Percentiles rank a stretch among this genome's conserved stretches.
These are phyloP conservation scores for Fusarium sororula DNA, from an alignment of 2,329 filamentous ascomycete genomes.

Conservation along the genomic window DNA sequence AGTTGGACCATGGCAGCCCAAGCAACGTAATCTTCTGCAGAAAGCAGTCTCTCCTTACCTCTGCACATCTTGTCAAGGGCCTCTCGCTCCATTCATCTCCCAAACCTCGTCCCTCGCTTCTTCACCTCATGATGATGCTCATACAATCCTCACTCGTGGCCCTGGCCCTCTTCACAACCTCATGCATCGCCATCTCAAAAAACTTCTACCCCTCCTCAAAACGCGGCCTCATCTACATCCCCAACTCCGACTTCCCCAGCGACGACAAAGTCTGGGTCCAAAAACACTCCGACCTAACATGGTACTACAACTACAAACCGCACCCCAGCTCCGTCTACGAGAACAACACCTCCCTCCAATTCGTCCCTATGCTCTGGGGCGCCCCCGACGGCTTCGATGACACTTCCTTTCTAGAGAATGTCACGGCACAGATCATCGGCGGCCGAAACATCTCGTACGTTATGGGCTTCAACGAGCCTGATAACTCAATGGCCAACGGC, in stretches of 20 bases:
- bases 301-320: neutral
- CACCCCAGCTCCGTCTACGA: neutral
- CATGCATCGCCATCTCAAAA: neutral
- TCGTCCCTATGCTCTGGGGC: neutral
- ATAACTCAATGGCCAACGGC: neutral
- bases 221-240: neutral
- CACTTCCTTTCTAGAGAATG: neutral
- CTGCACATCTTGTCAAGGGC: accelerated
- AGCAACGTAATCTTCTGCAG: too few species aligned
- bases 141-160: neutral
- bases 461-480: neutral
- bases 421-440: neutral
- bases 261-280: neutral
- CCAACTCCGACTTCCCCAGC: neutral
- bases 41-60: too few species aligned
- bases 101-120: neutral
- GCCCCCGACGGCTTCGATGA: neutral
- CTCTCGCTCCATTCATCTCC: too few species aligned
- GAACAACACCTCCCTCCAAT: neutral
- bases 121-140: accelerated
- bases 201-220: neutral
- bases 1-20: too few species aligned
- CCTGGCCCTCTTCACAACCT: neutral
- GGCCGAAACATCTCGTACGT: neutral
- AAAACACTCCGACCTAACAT: neutral